phyloP scores from a whole-genome alignment of 2,329 filamentous ascomycete species.

The Cadophora gregata region DNA sequence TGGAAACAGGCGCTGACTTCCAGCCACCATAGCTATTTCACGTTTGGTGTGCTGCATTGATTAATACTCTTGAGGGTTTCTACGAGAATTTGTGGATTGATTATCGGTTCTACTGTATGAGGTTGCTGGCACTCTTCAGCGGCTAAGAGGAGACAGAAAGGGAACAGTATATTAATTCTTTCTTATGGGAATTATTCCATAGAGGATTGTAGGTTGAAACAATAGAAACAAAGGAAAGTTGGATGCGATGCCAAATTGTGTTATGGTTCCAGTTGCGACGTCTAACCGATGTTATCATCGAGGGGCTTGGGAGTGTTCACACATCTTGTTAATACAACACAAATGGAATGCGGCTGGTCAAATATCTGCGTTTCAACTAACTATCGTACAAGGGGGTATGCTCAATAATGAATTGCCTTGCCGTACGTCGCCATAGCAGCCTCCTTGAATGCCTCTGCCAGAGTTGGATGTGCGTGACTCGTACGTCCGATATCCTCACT shows the following conservation, averaged over 20 bases:
- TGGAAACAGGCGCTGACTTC: neutral
- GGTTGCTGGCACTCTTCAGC: no score
- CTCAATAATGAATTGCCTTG: slow-evolving; percentile 94
- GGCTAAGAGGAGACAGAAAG: no score
- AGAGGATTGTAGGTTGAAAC: no score
- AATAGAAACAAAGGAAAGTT: no score
- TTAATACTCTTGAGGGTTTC: no score
- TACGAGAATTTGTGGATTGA: neutral
- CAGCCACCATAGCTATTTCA: neutral
- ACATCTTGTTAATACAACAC: neutral
- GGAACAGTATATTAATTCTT: no score
- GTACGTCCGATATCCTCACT: slow-evolving; percentile 95
- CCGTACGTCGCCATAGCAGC: slow-evolving; percentile 97
- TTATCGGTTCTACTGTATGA: neutral
- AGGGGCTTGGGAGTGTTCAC: slow-evolving; percentile 9
- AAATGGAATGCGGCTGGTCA: slow-evolving; percentile 4
- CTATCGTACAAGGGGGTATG: slow-evolving; percentile 40
- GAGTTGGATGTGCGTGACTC: slow-evolving; percentile 86
- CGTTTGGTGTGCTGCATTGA: neutral
- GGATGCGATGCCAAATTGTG: no score
- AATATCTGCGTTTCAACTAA: slow-evolving; percentile 28
- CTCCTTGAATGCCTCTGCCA: slow-evolving; percentile 99
- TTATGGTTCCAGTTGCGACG: no score
- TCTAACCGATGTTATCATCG: no score
- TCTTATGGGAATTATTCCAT: no score